These are phyloP conservation scores for Rhizoctonia solani DNA, from an alignment of 1,284 basidiomycete genomes.

Conservation along the genomic window DNA sequence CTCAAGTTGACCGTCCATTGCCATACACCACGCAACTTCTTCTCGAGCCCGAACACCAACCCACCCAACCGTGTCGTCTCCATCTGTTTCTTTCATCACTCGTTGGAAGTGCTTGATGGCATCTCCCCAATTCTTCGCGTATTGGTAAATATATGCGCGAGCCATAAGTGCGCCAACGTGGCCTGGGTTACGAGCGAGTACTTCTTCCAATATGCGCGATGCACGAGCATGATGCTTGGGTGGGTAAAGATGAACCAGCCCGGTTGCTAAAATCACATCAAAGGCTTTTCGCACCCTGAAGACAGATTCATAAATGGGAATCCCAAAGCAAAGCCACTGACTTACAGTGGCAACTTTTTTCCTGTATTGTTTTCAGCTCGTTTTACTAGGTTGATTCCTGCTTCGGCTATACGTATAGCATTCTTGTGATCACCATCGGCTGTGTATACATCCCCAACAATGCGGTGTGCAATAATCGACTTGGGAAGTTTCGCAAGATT, in stretches of 20 bases:
- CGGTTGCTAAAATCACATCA: conserved; percentile 66
- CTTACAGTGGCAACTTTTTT: conserved; percentile 53
- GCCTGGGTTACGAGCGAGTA: conserved; percentile 64
- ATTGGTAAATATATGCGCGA: conserved; percentile 73
- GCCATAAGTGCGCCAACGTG: conserved; percentile 74
- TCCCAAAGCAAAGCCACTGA: neutral
- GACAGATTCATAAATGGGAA: neutral
- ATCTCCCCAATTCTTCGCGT: conserved; percentile 67
- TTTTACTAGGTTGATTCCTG: conserved; percentile 63
- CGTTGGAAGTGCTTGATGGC: conserved; percentile 66
- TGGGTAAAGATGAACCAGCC: conserved; percentile 83
- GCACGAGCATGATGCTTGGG: conserved; percentile 90
- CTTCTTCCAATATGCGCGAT: conserved; percentile 68
- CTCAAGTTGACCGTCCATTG: conserved; percentile 59
- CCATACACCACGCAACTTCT: conserved; percentile 85
- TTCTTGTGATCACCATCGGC: conserved; percentile 78
- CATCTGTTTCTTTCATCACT: conserved; percentile 52
- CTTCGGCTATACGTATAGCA: conserved; percentile 71
- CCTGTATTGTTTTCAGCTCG: conserved; percentile 65
- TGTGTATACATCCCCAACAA: conserved; percentile 74
- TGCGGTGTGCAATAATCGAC: conserved; percentile 73
- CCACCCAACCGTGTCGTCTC: conserved; percentile 53
- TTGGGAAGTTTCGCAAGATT: conserved; percentile 41
- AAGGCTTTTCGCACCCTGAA: conserved; percentile 63
- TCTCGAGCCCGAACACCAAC: conserved; percentile 66